Base-by-base conservation (phyloP, 371 early-diverging fungal species). In the Mortierella sp. region DNA sequence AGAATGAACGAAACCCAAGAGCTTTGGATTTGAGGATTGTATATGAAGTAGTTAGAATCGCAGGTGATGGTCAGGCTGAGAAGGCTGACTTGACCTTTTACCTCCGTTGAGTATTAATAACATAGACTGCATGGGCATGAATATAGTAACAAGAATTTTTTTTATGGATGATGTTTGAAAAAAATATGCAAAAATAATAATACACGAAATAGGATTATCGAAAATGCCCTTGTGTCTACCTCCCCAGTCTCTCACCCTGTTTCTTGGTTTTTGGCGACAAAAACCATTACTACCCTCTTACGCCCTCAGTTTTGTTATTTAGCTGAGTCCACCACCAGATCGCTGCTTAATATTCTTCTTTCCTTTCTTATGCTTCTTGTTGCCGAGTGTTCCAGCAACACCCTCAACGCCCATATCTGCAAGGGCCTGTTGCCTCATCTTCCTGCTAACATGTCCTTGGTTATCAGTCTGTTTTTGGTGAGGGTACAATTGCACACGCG, bases 291-390 rank as follows among this genome's bases (percentile, higher is more conserved):
- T 55, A 3, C 29, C 8, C 17, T 7, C 28, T 8, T 17, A 28
- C 28, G 2, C n/a, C n/a, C n/a, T n/a, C n/a, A n/a, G n/a, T n/a
- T n/a, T n/a, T n/a, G n/a, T n/a, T n/a, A n/a, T 34, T 67, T 76
- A 70, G 32, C 23, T 73, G n/a, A 79, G 55, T 47, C 91, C 92
- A 53, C 86, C 88, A 59, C 90, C 92, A 68, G 89, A 88, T 71
- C 92, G 89, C 75, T 86, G 84, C 83, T 93, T 92, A 55, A 89
- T 90, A 42, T 93, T 85, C 84, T 92, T 93, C 84, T 89, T 93
- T 54, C 92, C 94, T 89, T 96, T 96, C 87, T 93, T 93, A 64
- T 92, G 91, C 71, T 87, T 90, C 86, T 94, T 94, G 75, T 91
- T 90, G 34, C 73, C 81, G 12, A 75, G 55, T 28, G 72, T 59